These are phyloP conservation scores for Tagetes erecta DNA, from an alignment of 129 eudicot species.

Conservation along the genomic window DNA sequence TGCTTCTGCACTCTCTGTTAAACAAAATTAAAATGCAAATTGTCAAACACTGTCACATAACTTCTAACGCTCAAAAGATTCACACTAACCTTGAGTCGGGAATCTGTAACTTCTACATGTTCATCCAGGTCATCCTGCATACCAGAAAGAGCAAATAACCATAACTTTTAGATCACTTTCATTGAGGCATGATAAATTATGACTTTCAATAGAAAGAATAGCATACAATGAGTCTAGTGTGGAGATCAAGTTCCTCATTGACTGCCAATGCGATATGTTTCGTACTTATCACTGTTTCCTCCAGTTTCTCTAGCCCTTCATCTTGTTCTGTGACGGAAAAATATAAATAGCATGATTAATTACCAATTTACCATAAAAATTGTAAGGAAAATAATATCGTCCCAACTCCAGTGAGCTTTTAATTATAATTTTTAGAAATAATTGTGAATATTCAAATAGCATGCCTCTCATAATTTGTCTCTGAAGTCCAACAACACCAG, in stretches of 20 bases:
- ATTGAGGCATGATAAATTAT: not conserved
- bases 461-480: slow-evolving; percentile 92
- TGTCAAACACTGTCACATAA: slow-evolving; percentile 7
- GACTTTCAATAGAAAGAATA: slow-evolving; percentile 11
- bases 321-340: slow-evolving; percentile 70
- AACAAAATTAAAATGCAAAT: not conserved
- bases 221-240: slow-evolving; percentile 88
- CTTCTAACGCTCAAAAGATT: not conserved
- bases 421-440: not conserved
- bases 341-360: not conserved
- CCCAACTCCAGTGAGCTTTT: not conserved
- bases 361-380: not conserved
- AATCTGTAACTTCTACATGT: slow-evolving; percentile 83
- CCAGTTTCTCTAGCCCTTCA: slow-evolving; percentile 91
- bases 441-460: slow-evolving; percentile 22
- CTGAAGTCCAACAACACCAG: slow-evolving; percentile 85
- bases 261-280: slow-evolving; percentile 95
- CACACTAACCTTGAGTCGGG: slow-evolving; percentile 71
- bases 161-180: slow-evolving; percentile 6
- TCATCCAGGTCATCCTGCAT: slow-evolving; percentile 85
- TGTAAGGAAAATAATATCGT: not conserved
- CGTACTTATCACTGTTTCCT: slow-evolving; percentile 85
- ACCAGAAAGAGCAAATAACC: slow-evolving; percentile 22
- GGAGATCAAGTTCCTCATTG: slow-evolving; percentile 92
- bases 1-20: slow-evolving; percentile 75